phyloP scores from a whole-genome alignment of 257 asterid species.

The Coffea eugenioides region DNA sequence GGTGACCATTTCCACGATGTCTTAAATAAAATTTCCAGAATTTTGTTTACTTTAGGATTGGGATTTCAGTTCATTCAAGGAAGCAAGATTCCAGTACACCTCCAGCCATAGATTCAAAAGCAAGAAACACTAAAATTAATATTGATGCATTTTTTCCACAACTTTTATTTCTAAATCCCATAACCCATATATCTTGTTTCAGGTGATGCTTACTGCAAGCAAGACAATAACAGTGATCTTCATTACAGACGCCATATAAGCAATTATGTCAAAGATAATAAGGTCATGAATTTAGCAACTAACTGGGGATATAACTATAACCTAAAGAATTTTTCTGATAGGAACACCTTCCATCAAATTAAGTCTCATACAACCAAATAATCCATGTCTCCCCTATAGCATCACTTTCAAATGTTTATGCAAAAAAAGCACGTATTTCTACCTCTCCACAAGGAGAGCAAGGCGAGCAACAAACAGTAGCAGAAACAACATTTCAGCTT shows the following conservation, averaged over 20 bases:
- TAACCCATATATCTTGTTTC: neutral
- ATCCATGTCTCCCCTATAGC: neutral
- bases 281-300: neutral
- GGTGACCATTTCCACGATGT: neutral
- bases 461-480: conserved; percentile 11
- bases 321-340: too few relatives aligned
- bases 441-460: neutral
- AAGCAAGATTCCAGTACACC: neutral
- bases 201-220: neutral
- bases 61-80: neutral
- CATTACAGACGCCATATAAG: neutral
- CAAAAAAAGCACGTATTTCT: neutral
- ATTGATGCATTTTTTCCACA: neutral
- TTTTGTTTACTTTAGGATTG: neutral
- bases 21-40: neutral
- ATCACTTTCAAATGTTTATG: neutral
- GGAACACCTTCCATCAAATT: neutral
- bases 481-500: conserved; percentile 19
- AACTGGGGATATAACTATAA: neutral
- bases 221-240: neutral
- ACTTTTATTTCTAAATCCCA: neutral
- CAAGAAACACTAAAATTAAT: neutral
- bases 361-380: neutral
- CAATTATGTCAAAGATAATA: neutral
- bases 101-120: neutral